A percentile compares a stretch with the other conserved stretches of the same genome.
These are phyloP conservation scores for Prunus davidiana DNA, from an alignment of 306 rosid genomes.

Conservation along the genomic window DNA sequence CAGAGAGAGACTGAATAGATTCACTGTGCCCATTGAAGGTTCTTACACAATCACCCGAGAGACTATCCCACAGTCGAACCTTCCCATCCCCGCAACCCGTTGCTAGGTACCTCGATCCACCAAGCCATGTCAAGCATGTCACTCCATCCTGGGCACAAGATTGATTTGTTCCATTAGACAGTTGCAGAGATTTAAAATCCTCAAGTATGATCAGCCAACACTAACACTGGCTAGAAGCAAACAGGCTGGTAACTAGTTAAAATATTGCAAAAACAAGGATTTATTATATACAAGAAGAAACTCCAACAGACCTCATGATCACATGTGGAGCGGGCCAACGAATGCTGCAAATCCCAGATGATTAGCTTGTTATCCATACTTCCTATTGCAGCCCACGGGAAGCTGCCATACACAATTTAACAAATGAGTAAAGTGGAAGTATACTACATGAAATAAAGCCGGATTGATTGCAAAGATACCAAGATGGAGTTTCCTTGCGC, in stretches of 20 bases:
- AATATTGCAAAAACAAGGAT: not conserved
- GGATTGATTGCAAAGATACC: not conserved
- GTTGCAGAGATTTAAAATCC: not conserved
- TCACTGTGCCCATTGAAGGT: slow-evolving; percentile 64
- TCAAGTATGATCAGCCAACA: not conserved
- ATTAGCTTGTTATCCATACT: slow-evolving; percentile 70
- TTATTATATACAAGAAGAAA: slow-evolving; percentile 12
- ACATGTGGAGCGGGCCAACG: slow-evolving; percentile 54
- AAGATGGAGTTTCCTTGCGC: not conserved
- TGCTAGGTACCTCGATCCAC: slow-evolving; percentile 50
- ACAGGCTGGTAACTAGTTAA: slow-evolving; percentile 3
- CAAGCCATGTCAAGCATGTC: slow-evolving; percentile 78
- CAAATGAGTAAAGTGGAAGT: slow-evolving; percentile 11
- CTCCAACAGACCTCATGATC: slow-evolving; percentile 71
- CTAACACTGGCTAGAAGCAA: not conserved
- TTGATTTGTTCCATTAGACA: slow-evolving; percentile 16
- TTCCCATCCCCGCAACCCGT: slow-evolving; percentile 78
- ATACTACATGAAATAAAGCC: not conserved
- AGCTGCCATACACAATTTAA: slow-evolving; percentile 39
- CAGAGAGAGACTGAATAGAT: slow-evolving; percentile 60
- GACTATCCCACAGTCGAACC: slow-evolving; percentile 78
- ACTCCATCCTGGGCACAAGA: slow-evolving; percentile 65
- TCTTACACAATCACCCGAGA: slow-evolving; percentile 70
- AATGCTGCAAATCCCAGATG: slow-evolving; percentile 82
- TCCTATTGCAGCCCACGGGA: slow-evolving; percentile 79